Evolutionary conservation across 2,329 filamentous ascomycete genomes (phyloP).

Genomic region (Cytospora schulzeri): DNA sequence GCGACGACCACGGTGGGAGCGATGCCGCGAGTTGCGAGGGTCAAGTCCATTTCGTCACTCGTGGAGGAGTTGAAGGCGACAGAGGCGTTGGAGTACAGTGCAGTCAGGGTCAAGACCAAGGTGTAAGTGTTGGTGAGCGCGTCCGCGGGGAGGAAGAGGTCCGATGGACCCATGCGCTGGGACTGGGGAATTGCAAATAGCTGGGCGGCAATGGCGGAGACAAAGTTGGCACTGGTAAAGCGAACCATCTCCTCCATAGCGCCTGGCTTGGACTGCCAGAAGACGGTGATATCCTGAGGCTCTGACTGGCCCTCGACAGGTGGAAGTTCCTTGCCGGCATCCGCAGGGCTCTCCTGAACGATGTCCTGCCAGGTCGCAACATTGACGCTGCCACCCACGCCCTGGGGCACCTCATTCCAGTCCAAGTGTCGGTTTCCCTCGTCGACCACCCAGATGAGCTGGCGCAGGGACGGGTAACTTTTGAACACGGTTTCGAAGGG

Average conservation of each 20-base stretch:
- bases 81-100: slow-evolving; percentile 81
- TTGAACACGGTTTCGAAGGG: slow-evolving; percentile 74
- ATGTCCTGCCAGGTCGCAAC: slow-evolving; percentile 95
- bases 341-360: slow-evolving; percentile 67
- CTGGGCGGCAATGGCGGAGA: slow-evolving; percentile 81
- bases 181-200: slow-evolving; percentile 73
- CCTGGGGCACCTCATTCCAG: slow-evolving; percentile 86
- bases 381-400: slow-evolving; percentile 72
- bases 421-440: slow-evolving; percentile 89
- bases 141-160: slow-evolving; percentile 84
- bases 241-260: slow-evolving; percentile 71
- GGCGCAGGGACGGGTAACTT: slow-evolving; percentile 69
- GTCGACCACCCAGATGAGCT: slow-evolving; percentile 91
- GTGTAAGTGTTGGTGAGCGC: slow-evolving; percentile 79
- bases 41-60: slow-evolving; percentile 70
- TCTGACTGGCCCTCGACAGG: slow-evolving; percentile 56
- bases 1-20: slow-evolving; percentile 82
- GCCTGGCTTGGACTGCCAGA: slow-evolving; percentile 62
- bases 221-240: slow-evolving; percentile 81
- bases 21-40: slow-evolving; percentile 71
- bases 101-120: slow-evolving; percentile 76
- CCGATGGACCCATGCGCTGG: slow-evolving; percentile 72
- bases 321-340: slow-evolving; percentile 65
- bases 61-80: slow-evolving; percentile 89
- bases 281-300: slow-evolving; percentile 61